Conservation (phyloP, 2,329 filamentous ascomycete genomes). For the Knufia fluminis region DNA sequence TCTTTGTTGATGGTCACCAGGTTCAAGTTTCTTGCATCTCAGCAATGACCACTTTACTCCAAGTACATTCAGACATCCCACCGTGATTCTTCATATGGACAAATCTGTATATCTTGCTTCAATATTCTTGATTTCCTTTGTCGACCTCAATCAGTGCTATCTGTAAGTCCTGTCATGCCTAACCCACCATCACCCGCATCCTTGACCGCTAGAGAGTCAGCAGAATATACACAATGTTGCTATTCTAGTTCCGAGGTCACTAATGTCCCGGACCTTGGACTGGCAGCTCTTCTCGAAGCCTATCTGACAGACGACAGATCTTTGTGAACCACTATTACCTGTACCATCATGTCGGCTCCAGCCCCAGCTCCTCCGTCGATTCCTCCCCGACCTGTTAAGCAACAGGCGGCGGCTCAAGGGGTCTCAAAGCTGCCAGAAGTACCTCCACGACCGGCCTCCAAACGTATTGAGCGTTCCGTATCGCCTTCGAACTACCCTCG, state of each 20-base stretch:
- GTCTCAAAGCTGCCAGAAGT: constrained; percentile 56
- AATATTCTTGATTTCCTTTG: constrained; percentile 3
- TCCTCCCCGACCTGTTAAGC: constrained; percentile 54
- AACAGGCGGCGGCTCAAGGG: constrained; percentile 37
- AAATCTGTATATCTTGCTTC: neutral
- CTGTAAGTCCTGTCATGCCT: constrained; percentile 1
- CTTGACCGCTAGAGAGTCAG: neutral
- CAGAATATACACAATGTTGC: neutral
- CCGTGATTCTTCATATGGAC: neutral
- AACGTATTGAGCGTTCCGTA: constrained; percentile 60
- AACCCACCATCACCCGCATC: neutral
- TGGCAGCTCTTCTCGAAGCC: neutral
- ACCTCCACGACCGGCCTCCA: constrained; percentile 63
- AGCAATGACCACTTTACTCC: neutral
- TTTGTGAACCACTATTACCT: constrained; percentile 12
- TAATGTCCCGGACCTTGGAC: too few species aligned
- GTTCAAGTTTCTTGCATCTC: neutral
- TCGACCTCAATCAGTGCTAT: neutral
- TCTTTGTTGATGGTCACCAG: constrained; percentile 2
- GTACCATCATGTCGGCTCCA: constrained; percentile 32
- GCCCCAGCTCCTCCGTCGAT: constrained; percentile 45
- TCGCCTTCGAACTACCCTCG: constrained; percentile 74
- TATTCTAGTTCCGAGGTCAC: neutral
- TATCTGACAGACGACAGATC: neutral
- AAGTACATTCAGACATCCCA: neutral